Percentiles rank a stretch among this genome's conserved stretches.
These are phyloP conservation scores for Xylaria scruposa DNA, from an alignment of 495 filamentous ascomycete genomes.

Conservation along the genomic window DNA sequence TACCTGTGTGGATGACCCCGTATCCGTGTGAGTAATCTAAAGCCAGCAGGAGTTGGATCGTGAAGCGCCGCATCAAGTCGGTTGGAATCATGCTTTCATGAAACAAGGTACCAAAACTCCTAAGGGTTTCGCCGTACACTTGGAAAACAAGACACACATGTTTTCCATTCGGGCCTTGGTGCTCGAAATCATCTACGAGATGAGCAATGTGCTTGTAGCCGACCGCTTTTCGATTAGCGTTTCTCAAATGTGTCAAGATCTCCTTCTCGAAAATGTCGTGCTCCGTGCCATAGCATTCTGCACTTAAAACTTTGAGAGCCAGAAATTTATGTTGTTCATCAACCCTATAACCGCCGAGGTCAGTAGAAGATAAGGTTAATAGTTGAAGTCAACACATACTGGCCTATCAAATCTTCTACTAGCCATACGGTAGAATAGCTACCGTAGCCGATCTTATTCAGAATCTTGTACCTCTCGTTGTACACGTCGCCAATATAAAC, in stretches of 20 bases:
- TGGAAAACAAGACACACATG: slow-evolving; percentile 47
- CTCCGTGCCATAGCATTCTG: slow-evolving; percentile 14
- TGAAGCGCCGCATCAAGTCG: background rate
- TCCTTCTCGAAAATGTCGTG: slow-evolving; percentile 1
- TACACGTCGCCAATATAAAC: background rate
- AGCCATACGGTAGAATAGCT: slow-evolving; percentile 1
- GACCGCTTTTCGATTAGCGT: background rate
- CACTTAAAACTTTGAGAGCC: slow-evolving; percentile 8
- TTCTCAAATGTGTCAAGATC: background rate
- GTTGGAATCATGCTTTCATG: slow-evolving; percentile 1
- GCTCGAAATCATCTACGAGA: slow-evolving; percentile 43
- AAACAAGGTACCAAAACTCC: background rate
- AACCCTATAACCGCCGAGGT: background rate
- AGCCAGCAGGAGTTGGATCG: background rate
- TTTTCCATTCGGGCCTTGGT: slow-evolving; percentile 33
- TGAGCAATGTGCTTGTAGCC: background rate
- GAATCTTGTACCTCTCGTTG: background rate
- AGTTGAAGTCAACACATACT: background rate
- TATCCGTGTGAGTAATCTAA: background rate
- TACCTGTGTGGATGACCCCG: slow-evolving; percentile 10
- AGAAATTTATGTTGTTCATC: background rate
- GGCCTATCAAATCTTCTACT: background rate
- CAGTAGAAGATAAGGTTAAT: background rate
- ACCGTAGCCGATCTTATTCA: slow-evolving; percentile 4
- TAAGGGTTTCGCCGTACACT: background rate